phyloP scores from a whole-genome alignment of 1,139 yeast genomes.

The Sugiyamaella neomexicana region DNA sequence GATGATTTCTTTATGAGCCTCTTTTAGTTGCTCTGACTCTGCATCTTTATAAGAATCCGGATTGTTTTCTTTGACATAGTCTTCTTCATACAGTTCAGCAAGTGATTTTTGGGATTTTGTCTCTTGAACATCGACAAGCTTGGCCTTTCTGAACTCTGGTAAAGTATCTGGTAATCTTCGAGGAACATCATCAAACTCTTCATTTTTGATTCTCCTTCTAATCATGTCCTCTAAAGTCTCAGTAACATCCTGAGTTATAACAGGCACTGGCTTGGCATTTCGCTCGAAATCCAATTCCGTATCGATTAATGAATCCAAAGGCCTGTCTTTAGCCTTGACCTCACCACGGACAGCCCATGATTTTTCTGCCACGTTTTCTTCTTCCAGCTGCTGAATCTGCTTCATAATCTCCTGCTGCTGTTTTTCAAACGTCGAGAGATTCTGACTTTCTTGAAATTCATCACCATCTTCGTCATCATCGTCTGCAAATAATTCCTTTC shows the following conservation, averaged over 20 bases:
- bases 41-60: slow-evolving; percentile 41
- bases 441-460: slow-evolving; percentile 38
- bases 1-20: slow-evolving; percentile 76
- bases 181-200: slow-evolving; percentile 82
- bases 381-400: slow-evolving; percentile 77
- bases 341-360: slow-evolving; percentile 96
- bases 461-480: slow-evolving; percentile 40
- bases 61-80: slow-evolving; percentile 53
- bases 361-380: slow-evolving; percentile 85
- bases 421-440: slow-evolving; percentile 75
- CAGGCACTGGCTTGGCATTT: slow-evolving; percentile 83
- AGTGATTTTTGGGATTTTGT: slow-evolving; percentile 82
- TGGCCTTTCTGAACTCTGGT: slow-evolving; percentile 54
- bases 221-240: slow-evolving; percentile 87
- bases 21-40: slow-evolving; percentile 61
- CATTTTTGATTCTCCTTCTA: slow-evolving; percentile 70
- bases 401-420: slow-evolving; percentile 75
- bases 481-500: slow-evolving; percentile 57
- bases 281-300: slow-evolving; percentile 69
- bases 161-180: slow-evolving; percentile 63
- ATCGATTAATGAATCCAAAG: slow-evolving; percentile 72
- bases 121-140: slow-evolving; percentile 67
- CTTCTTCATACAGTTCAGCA: slow-evolving; percentile 91
- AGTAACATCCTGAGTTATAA: slow-evolving; percentile 84
- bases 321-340: slow-evolving; percentile 76